These are phyloP conservation scores for Prinsepia uniflora DNA, from an alignment of 306 rosid genomes.

Conservation along the genomic window DNA sequence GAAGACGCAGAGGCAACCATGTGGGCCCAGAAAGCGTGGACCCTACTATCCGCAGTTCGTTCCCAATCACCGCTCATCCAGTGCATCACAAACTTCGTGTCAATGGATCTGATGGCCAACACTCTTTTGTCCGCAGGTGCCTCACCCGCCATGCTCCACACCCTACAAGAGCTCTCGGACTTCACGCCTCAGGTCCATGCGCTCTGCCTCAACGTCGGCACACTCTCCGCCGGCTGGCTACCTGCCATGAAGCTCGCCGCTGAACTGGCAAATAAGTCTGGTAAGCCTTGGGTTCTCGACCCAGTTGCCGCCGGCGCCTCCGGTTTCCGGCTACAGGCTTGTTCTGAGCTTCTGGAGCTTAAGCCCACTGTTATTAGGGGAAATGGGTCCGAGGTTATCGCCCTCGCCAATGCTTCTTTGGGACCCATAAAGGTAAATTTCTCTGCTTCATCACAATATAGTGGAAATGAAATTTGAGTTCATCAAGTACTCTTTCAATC, in stretches of 20 bases:
- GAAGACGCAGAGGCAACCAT: conserved; percentile 2
- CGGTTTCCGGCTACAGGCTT: conserved; percentile 55
- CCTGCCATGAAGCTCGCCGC: conserved; percentile 73
- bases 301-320: conserved; percentile 85
- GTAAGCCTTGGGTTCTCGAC: conserved; percentile 81
- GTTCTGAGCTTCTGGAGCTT: conserved; percentile 50
- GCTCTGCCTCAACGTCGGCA: conserved; percentile 68
- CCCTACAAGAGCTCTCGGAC: conserved; percentile 57
- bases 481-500: not conserved
- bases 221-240: conserved; percentile 62
- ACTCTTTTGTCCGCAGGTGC: conserved; percentile 77
- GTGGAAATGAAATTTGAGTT: not conserved
- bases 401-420: conserved; percentile 48
- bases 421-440: conserved; percentile 41
- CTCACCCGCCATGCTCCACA: conserved; percentile 86
- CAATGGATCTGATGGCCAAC: conserved; percentile 92
- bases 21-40: conserved; percentile 58
- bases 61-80: conserved; percentile 61
- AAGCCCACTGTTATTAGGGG: conserved; percentile 74
- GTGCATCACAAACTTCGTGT: conserved; percentile 89
- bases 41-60: conserved; percentile 41
- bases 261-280: conserved; percentile 24
- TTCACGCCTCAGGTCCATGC: conserved; percentile 67
- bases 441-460: not conserved
- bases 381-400: conserved; percentile 72